A percentile compares a stretch with the other conserved stretches of the same genome.
phyloP scores from a whole-genome alignment of 345 rosid species.

The Heritiera littoralis region DNA sequence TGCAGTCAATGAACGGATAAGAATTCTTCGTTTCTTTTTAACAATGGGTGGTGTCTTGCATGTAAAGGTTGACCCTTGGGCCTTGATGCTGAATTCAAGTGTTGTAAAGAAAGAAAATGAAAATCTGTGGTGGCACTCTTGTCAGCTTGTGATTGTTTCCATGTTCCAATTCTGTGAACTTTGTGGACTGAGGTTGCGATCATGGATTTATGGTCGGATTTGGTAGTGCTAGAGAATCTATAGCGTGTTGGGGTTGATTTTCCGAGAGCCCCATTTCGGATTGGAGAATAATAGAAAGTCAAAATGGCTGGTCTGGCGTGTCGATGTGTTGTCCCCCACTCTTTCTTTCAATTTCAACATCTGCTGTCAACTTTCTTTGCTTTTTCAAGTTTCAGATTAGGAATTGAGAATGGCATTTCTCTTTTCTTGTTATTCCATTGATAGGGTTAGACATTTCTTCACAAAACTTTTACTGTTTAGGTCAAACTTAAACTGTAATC shows the following conservation, averaged over 20 bases:
- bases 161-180: not conserved
- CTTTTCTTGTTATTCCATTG: not conserved
- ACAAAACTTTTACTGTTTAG: not conserved
- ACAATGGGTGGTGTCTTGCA: slow-evolving; percentile 5
- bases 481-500: not conserved
- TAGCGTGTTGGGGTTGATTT: not conserved
- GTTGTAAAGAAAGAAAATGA: not conserved
- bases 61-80: slow-evolving; percentile 33
- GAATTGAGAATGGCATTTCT: not conserved
- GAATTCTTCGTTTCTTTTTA: slow-evolving; percentile 4
- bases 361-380: not conserved
- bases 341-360: not conserved
- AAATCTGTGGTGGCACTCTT: not conserved
- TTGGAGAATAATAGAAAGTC: slow-evolving; percentile 16
- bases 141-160: not conserved
- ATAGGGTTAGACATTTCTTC: not conserved
- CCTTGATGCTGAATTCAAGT: slow-evolving; percentile 7
- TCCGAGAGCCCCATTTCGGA: not conserved
- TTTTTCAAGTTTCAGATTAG: not conserved
- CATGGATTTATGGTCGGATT: slow-evolving; percentile 5
- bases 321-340: not conserved
- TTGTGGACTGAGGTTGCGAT: not conserved
- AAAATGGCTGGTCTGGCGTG: slow-evolving; percentile 8
- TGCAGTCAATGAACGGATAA: slow-evolving; percentile 24
- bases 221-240: slow-evolving; percentile 16